Conservation (phyloP, 2,329 filamentous ascomycete genomes). For the Incumbomyces delicatus region DNA sequence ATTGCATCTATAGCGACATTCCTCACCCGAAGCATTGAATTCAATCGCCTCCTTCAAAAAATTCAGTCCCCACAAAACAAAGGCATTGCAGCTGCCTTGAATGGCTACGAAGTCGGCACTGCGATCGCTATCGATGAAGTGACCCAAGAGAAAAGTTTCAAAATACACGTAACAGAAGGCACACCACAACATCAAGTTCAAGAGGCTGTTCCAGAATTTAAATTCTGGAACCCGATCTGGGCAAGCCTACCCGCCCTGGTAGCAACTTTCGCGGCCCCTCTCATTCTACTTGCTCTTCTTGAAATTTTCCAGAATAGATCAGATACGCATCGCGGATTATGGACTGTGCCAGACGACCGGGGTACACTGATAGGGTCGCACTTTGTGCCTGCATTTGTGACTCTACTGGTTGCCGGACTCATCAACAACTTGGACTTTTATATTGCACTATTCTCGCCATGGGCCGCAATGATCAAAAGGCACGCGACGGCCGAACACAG, state of each 20-base stretch:
- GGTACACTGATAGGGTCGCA: slow-evolving; percentile 23
- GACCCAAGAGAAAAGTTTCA: slow-evolving; percentile 14
- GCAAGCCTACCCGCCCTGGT: slow-evolving; percentile 13
- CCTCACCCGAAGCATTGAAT: slow-evolving; percentile 17
- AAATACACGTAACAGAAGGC: slow-evolving; percentile 20
- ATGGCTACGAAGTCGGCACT: slow-evolving; percentile 20
- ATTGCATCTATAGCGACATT: slow-evolving; percentile 16
- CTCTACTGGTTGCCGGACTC: slow-evolving; percentile 17
- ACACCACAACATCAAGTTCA: slow-evolving; percentile 8
- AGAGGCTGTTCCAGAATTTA: slow-evolving; percentile 9
- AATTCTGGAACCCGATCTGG: slow-evolving; percentile 18
- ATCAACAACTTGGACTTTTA: slow-evolving; percentile 21
- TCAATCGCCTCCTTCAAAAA: slow-evolving; percentile 16
- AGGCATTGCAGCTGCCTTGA: slow-evolving; percentile 16
- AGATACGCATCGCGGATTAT: slow-evolving; percentile 22
- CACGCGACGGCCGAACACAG: slow-evolving; percentile 14
- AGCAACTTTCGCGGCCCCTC: slow-evolving; percentile 17
- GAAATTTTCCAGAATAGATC: slow-evolving; percentile 17
- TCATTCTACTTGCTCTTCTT: slow-evolving; percentile 17
- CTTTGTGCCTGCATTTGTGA: slow-evolving; percentile 23
- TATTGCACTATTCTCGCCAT: slow-evolving; percentile 18
- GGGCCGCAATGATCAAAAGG: slow-evolving; percentile 12
- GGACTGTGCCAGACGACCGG: slow-evolving; percentile 15
- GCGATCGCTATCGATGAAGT: slow-evolving; percentile 17
- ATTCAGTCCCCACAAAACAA: slow-evolving; percentile 11